Evolutionary conservation across 345 rosid genomes (phyloP).

Genomic region (Bruguiera gymnorhiza): DNA sequence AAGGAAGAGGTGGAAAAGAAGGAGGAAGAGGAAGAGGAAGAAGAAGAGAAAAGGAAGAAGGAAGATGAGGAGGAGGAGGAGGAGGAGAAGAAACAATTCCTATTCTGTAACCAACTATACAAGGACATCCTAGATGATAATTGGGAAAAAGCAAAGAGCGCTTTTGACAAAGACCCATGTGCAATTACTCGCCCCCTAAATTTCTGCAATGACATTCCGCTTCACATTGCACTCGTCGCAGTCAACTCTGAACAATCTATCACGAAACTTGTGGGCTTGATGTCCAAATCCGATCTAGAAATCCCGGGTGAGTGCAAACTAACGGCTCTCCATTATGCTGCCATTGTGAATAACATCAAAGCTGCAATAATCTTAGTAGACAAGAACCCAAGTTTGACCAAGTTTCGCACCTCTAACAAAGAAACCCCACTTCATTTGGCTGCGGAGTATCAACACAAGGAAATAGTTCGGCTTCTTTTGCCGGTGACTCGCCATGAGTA

Average conservation of each 20-base stretch:
- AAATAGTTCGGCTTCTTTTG: not conserved
- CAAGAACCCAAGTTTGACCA: no score
- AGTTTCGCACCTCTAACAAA: not conserved
- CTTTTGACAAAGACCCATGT: not conserved
- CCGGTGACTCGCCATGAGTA: not conserved
- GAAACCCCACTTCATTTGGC: not conserved
- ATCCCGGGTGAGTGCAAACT: no score
- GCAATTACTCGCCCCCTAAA: not conserved
- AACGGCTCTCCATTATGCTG: no score
- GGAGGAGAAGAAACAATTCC: not conserved
- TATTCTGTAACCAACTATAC: not conserved
- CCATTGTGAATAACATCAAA: no score
- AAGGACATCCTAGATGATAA: not conserved
- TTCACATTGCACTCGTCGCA: not conserved
- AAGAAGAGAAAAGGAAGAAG: not conserved
- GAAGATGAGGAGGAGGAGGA: not conserved
- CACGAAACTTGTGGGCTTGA: no score
- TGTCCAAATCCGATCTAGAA: no score
- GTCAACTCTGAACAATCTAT: rapidly evolving
- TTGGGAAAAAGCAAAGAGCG: not conserved
- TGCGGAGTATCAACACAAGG: not conserved
- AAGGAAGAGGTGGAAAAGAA: no score
- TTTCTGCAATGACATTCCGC: not conserved
- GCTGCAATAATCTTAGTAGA: no score
- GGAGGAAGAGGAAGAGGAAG: no score